Evolutionary conservation across 2,329 filamentous ascomycete genomes (phyloP), one percentile per base, ranked within the genome.

Genomic region (Pseudovirgaria hyperparasitica): DNA sequence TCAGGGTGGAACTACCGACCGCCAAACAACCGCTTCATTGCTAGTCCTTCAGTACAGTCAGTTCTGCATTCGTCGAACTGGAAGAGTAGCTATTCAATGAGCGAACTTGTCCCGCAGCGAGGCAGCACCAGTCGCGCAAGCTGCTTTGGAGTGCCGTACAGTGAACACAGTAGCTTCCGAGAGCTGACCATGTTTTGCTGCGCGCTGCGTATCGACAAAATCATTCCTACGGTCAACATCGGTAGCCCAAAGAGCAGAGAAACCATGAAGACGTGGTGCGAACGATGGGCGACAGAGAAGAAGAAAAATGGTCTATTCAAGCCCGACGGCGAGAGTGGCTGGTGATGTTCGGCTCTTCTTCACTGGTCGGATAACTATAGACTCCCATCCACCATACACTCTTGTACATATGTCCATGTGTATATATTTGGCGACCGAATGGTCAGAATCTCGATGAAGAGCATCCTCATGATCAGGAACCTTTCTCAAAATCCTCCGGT

Each of bases 151-250:
- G 90, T 96, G 2, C 90, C 90, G 2, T 98, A 98, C 50, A 86
- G 78, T 27, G 90, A 98, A 58, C 90, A 98, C 52, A 90, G 81
- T 51, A 92, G 82, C 35, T 98, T 98, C 48, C 68, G 87, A 21
- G 90, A 98, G 60, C 55, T 98, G 47, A 87, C 84, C 1, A 77
- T 96, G 69, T 98, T 98, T 48, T 72, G 87, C 40, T 90, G 90
- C 64, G 72, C 77, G 12, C 51, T 98, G 50, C 63, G 81, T 30
- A 92, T 98, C 38, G 85, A 87, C 37, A 82, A 77, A 54, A 71
- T 98, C 5, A 78, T 98, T 10, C 90, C 90, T 0, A 98, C 90
- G 0, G 90, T 98, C 4, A 96, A 98, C 49, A 68, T 78, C n/a
- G 74, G 72, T 1, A 74, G 58, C 36, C 67, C 63, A 19, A 75